Percentiles rank a stretch among this genome's conserved stretches.
These are phyloP conservation scores for Myxozyma sirexii DNA, from an alignment of 805 yeast genomes.

Conservation along the genomic window DNA sequence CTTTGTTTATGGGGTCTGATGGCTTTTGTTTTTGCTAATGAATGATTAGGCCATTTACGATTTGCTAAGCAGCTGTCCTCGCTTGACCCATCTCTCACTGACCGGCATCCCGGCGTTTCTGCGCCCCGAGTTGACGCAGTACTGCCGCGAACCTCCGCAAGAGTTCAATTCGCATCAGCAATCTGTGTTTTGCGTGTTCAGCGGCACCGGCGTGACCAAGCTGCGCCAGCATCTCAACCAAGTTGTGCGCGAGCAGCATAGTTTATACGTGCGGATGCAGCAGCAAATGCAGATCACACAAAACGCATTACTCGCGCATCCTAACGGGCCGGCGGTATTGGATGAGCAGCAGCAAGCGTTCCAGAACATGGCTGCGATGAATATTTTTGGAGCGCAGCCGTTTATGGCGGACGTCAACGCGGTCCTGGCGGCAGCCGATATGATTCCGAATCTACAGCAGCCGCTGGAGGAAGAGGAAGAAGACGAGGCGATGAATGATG, in stretches of 20 bases:
- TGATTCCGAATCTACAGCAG: not conserved
- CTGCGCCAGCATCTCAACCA: slow-evolving; percentile 67
- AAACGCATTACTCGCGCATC: not conserved
- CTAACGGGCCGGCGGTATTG: not conserved
- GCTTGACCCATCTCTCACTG: slow-evolving; percentile 83
- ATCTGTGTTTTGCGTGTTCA: slow-evolving; percentile 85
- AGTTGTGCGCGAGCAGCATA: slow-evolving; percentile 19
- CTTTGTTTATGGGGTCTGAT: not conserved
- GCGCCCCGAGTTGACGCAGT: slow-evolving; percentile 78
- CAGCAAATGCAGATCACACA: slow-evolving; percentile 11
- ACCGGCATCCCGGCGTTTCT: slow-evolving; percentile 93
- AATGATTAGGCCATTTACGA: slow-evolving; percentile 61
- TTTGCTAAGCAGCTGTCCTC: slow-evolving; percentile 77
- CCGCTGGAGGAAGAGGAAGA: not conserved
- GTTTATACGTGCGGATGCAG: slow-evolving; percentile 8
- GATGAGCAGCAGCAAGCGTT: not conserved
- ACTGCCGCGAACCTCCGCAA: slow-evolving; percentile 89
- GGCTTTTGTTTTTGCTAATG: not conserved
- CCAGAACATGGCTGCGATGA: not conserved
- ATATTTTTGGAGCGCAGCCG: not conserved
- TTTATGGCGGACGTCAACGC: not conserved
- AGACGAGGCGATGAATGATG: not conserved
- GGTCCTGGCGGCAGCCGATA: not conserved
- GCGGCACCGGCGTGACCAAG: slow-evolving; percentile 82
- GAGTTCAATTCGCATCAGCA: slow-evolving; percentile 88